Percentiles rank a stretch among this genome's conserved stretches.
Evolutionary conservation across 495 filamentous ascomycete species (phyloP).

Genomic region (Aspergillus carlsbadensis): DNA sequence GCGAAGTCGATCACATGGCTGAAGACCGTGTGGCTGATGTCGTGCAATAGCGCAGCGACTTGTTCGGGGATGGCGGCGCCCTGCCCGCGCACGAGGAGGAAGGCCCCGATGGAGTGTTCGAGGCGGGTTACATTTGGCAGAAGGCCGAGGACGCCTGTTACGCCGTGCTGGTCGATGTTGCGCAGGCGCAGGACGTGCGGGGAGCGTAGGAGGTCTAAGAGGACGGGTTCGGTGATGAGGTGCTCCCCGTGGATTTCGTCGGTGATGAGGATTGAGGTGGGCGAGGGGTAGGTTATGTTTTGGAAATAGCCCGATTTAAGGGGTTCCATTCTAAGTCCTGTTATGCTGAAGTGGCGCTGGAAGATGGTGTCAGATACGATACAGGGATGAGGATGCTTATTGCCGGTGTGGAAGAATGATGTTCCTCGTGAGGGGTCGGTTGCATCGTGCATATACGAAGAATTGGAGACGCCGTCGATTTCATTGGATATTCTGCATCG

Average conservation of each 20-base stretch:
- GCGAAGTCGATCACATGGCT: slow-evolving; percentile 45
- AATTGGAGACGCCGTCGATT: too few species aligned
- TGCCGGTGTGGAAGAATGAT: too few species aligned
- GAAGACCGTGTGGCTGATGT: slow-evolving; percentile 43
- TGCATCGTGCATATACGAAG: not conserved
- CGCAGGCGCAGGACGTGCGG: slow-evolving; percentile 33
- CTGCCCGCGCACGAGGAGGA: slow-evolving; percentile 39
- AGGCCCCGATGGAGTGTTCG: slow-evolving; percentile 46
- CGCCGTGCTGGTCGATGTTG: slow-evolving; percentile 40
- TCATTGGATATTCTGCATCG: too few species aligned
- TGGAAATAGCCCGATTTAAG: slow-evolving; percentile 21
- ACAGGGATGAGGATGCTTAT: too few species aligned
- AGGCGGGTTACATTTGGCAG: slow-evolving; percentile 38
- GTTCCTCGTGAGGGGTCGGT: too few species aligned
- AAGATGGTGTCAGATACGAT: slow-evolving; percentile 25
- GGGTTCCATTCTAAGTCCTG: too few species aligned
- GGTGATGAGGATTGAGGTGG: slow-evolving; percentile 23
- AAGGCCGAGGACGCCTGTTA: slow-evolving; percentile 35
- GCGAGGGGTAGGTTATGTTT: slow-evolving; percentile 16
- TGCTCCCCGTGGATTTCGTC: slow-evolving; percentile 40
- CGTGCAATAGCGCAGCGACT: slow-evolving; percentile 43
- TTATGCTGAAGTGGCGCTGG: too few species aligned
- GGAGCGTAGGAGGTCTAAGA: slow-evolving; percentile 37
- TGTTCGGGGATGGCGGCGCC: slow-evolving; percentile 40
- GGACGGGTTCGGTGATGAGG: slow-evolving; percentile 32